Evolutionary conservation across 345 rosid genomes (phyloP).

Genomic region (Brassica juncea): DNA sequence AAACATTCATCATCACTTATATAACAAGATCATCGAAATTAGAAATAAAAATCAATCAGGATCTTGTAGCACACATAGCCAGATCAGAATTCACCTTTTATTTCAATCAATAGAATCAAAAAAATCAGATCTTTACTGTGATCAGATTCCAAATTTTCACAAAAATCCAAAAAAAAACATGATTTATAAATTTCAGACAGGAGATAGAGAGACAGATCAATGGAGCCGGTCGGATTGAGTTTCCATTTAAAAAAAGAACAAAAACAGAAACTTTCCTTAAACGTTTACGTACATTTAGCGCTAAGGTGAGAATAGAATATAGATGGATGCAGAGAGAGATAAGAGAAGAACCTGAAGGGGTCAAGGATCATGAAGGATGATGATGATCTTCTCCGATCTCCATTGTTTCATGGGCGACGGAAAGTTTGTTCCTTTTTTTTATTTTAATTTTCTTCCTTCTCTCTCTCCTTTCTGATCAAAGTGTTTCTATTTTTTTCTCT

Average conservation of each 20-base stretch:
- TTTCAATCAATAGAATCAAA: background rate
- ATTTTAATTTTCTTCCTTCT: background rate
- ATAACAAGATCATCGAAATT: too few species aligned
- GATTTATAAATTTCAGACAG: conserved; percentile 16
- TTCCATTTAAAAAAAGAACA: background rate
- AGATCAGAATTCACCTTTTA: conserved; percentile 28
- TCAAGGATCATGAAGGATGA: conserved; percentile 47
- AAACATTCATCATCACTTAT: conserved; percentile 15
- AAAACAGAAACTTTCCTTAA: conserved; percentile 13
- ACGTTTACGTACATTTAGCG: background rate
- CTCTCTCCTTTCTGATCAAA: conserved; percentile 17
- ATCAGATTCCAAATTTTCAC: background rate
- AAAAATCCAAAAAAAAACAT: background rate
- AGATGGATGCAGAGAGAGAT: background rate
- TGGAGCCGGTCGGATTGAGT: background rate
- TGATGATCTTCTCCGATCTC: conserved; percentile 49
- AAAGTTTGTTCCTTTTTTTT: conserved; percentile 38
- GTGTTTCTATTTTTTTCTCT: conserved; percentile 23
- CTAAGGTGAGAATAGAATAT: background rate
- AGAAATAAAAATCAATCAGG: background rate
- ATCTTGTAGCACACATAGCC: background rate
- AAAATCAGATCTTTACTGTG: conserved; percentile 11
- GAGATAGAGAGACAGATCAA: conserved; percentile 18
- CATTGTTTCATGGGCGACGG: conserved; percentile 43
- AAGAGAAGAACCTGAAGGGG: conserved; percentile 38